A percentile compares a stretch with the other conserved stretches of the same genome.
These are phyloP conservation scores for Erigeron philadelphicus DNA, from an alignment of 140 eudicot species.

Conservation along the genomic window DNA sequence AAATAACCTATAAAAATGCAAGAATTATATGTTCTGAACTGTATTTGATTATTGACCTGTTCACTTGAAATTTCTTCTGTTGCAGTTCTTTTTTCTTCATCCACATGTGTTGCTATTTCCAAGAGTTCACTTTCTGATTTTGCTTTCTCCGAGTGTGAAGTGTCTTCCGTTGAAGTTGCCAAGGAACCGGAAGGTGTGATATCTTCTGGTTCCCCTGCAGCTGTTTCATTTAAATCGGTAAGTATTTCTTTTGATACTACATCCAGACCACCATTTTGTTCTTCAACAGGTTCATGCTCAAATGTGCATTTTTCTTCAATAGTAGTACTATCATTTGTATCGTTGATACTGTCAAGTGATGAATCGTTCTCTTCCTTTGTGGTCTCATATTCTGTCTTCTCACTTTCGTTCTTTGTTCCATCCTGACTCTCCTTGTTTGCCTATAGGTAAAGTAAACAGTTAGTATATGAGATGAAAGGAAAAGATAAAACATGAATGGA, in stretches of 20 bases:
- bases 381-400: slow-evolving; percentile 22
- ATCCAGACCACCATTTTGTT: slow-evolving; percentile 17
- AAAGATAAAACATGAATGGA: background rate
- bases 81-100: slow-evolving; percentile 24
- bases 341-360: slow-evolving; percentile 15
- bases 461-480: background rate
- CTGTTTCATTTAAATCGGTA: slow-evolving; percentile 24
- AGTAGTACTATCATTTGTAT: slow-evolving; percentile 12
- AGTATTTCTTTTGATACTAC: slow-evolving; percentile 23
- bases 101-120: slow-evolving; percentile 13
- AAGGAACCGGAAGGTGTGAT: slow-evolving; percentile 24
- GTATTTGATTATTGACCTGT: slow-evolving; percentile 30
- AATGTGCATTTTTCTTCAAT: slow-evolving; percentile 14
- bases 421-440: slow-evolving; percentile 17
- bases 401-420: slow-evolving; percentile 13
- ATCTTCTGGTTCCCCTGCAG: slow-evolving; percentile 30
- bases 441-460: background rate
- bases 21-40: slow-evolving; percentile 12
- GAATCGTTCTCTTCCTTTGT: slow-evolving; percentile 4
- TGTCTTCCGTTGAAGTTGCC: slow-evolving; percentile 17
- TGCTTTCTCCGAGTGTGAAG: slow-evolving; percentile 16
- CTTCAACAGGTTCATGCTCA: slow-evolving; percentile 20
- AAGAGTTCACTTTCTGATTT: slow-evolving; percentile 22
- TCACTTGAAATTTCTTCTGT: slow-evolving; percentile 27
- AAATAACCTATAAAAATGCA: background rate